phyloP scores from a whole-genome alignment of 129 eudicot genomes.

The Escallonia rubra region DNA sequence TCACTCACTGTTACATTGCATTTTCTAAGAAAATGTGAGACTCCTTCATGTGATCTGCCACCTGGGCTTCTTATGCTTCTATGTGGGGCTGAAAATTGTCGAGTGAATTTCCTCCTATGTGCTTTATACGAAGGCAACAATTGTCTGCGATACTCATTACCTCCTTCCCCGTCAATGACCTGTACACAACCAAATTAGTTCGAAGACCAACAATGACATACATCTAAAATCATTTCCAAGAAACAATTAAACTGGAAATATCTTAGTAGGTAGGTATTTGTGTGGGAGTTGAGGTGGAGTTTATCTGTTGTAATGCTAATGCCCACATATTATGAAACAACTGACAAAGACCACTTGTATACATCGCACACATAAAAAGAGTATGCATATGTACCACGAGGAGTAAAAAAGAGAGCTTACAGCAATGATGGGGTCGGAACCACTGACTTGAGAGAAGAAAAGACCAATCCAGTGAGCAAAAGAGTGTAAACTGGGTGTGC shows the following conservation, averaged over 20 bases:
- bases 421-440: constrained; percentile 74
- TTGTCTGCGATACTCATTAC: constrained; percentile 68
- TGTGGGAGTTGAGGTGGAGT: too few relatives aligned
- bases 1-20: constrained; percentile 82
- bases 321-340: too few relatives aligned
- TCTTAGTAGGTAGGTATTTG: too few relatives aligned
- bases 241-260: too few relatives aligned
- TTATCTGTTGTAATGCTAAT: too few relatives aligned
- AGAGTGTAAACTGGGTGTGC: constrained; percentile 55
- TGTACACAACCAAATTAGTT: constrained; percentile 12
- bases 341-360: too few relatives aligned
- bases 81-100: constrained; percentile 19
- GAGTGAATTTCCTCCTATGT: constrained; percentile 48
- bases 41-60: constrained; percentile 42
- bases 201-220: constrained; percentile 1
- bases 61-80: constrained; percentile 21
- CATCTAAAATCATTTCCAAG: neutral
- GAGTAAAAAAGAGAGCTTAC: constrained; percentile 30
- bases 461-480: constrained; percentile 91
- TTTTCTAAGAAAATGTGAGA: constrained; percentile 48
- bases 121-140: constrained; percentile 84
- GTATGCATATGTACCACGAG: too few relatives aligned
- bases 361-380: too few relatives aligned
- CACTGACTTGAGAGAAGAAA: constrained; percentile 79
- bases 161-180: constrained; percentile 94